These are phyloP conservation scores for Saposhnikovia divaricata DNA, from an alignment of 129 eudicot genomes.

Conservation along the genomic window DNA sequence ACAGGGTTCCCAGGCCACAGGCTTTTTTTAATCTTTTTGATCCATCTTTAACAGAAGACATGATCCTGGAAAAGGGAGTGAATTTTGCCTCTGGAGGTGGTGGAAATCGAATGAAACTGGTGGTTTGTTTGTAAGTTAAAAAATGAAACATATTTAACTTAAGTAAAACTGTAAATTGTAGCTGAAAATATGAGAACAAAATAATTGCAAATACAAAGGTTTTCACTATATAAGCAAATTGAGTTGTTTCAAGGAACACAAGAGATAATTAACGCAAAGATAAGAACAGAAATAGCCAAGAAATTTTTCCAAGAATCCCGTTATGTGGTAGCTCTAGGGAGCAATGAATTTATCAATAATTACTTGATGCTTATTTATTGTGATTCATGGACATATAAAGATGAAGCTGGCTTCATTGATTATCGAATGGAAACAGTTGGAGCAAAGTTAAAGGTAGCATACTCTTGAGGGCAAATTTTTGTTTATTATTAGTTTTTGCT, in stretches of 20 bases:
- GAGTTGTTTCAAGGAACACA: constrained; percentile 80
- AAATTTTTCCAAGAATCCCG: constrained; percentile 54
- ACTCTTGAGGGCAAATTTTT: background rate
- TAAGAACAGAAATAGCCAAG: constrained; percentile 40
- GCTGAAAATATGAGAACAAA: background rate
- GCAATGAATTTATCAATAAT: constrained; percentile 92
- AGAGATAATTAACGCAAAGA: constrained; percentile 36
- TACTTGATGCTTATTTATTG: constrained; percentile 71
- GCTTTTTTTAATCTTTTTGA: no score
- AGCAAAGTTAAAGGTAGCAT: constrained; percentile 49
- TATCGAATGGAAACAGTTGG: constrained; percentile 57
- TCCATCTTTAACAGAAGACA: no score
- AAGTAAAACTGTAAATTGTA: background rate
- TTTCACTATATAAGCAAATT: constrained; percentile 69
- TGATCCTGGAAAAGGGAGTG: constrained; percentile 22
- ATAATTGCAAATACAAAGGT: constrained; percentile 56
- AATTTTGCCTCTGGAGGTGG: constrained; percentile 96
- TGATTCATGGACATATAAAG: constrained; percentile 80
- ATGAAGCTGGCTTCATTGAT: constrained; percentile 33
- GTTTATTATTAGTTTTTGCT: background rate
- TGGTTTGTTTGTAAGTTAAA: constrained; percentile 64
- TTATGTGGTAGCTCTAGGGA: constrained; percentile 83
- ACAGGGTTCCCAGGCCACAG: constrained; percentile 23
- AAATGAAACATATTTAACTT: background rate
- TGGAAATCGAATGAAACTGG: constrained; percentile 89